A percentile compares a stretch with the other conserved stretches of the same genome.
phyloP scores from a whole-genome alignment of 306 rosid genomes.

The Gynostemma pentaphyllum region DNA sequence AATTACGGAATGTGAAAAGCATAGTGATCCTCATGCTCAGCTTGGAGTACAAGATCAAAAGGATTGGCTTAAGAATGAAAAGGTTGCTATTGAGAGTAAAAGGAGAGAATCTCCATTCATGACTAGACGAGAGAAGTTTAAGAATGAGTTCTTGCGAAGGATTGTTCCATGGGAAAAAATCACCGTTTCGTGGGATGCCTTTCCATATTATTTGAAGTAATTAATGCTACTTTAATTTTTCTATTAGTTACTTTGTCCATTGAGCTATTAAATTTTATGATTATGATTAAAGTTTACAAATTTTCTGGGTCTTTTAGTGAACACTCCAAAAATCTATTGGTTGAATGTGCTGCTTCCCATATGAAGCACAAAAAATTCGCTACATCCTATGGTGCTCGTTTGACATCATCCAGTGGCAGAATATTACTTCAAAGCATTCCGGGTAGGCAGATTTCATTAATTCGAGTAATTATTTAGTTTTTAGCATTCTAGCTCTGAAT shows the following conservation, averaged over 20 bases:
- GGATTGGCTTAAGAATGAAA: conserved; percentile 80
- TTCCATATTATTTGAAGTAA: conserved; percentile 86
- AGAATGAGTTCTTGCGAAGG: conserved; percentile 69
- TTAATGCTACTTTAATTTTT: conserved; percentile 12
- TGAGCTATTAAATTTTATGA: neutral
- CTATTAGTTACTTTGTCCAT: neutral
- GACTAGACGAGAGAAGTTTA: conserved; percentile 65
- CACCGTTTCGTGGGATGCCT: conserved; percentile 78
- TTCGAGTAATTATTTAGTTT: neutral
- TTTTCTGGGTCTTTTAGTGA: conserved; percentile 37
- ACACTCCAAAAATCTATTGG: conserved; percentile 60
- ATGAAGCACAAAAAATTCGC: conserved; percentile 49
- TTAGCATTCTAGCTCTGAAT: neutral
- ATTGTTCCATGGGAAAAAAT: conserved; percentile 92
- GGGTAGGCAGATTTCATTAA: conserved; percentile 31
- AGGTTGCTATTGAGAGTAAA: conserved; percentile 52
- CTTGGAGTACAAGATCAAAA: conserved; percentile 81
- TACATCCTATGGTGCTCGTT: conserved; percentile 56
- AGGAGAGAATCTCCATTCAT: conserved; percentile 65
- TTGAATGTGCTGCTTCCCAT: conserved; percentile 85
- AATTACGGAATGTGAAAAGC: conserved; percentile 30
- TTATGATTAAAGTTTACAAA: conserved; percentile 1
- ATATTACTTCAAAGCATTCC: conserved; percentile 88
- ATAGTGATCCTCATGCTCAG: conserved; percentile 44
- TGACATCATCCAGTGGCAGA: conserved; percentile 81